phyloP scores from a whole-genome alignment of 163 green algal species.

The Scenedesmus sp. region DNA sequence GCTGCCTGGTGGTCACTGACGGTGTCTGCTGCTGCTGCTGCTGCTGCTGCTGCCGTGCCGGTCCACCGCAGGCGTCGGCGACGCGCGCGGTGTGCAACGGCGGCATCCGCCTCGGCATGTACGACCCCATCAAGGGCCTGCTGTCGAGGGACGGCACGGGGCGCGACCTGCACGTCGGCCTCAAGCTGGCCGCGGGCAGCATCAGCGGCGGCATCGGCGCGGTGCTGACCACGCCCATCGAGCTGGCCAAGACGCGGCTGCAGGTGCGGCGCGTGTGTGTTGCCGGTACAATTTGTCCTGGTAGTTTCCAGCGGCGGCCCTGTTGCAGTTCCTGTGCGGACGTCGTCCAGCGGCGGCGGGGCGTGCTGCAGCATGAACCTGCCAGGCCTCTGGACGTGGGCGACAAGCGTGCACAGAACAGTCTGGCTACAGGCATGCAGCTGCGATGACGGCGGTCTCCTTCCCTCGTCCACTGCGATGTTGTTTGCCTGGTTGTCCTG shows the following conservation, averaged over 20 bases:
- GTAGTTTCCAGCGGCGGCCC: no score
- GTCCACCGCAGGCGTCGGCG: background rate
- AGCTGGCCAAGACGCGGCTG: conserved; percentile 41
- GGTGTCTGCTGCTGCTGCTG: background rate
- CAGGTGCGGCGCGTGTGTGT: conserved; percentile 23
- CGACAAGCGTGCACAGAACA: no score
- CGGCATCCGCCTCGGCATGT: conserved; percentile 46
- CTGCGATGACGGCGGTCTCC: no score
- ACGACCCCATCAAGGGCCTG: conserved; percentile 45
- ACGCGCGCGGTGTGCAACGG: conserved; percentile 43
- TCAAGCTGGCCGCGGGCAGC: conserved; percentile 41
- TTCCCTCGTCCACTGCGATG: background rate
- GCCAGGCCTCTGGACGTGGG: no score
- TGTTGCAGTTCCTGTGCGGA: background rate
- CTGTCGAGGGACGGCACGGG: conserved; percentile 22
- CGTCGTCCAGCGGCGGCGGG: no score
- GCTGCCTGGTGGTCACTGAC: background rate
- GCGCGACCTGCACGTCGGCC: conserved; percentile 32
- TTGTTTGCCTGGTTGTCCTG: background rate
- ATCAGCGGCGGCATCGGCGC: conserved; percentile 49
- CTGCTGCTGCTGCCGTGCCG: background rate
- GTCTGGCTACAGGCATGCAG: no score
- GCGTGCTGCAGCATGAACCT: no score
- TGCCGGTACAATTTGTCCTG: background rate
- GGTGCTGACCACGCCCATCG: conserved; percentile 47